Conservation (phyloP, 176 grass and related monocot species). For the Carex cristatella region DNA sequence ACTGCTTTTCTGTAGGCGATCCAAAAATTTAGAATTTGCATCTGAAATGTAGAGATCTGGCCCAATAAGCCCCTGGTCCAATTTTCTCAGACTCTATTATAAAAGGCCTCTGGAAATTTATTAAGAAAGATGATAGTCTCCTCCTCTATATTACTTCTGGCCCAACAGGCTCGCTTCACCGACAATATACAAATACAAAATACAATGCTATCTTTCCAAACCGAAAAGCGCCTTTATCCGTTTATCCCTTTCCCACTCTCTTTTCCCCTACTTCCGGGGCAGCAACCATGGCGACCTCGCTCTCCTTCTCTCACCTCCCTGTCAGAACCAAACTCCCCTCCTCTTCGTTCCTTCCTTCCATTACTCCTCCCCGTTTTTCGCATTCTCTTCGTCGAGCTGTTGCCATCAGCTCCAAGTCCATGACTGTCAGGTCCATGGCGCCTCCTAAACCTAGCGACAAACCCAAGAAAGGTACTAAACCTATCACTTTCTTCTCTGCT, state of each 20-base stretch:
- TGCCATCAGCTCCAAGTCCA: conserved; percentile 25
- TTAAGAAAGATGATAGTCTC: not conserved
- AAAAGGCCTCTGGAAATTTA: not conserved
- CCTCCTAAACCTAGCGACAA: conserved; percentile 73
- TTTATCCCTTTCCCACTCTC: conserved; percentile 14
- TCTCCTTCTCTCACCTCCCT: conserved; percentile 37
- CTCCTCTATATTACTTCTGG: not conserved
- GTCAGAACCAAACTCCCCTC: conserved; percentile 30
- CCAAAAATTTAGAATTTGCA: too few species aligned
- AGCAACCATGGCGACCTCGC: conserved; percentile 64
- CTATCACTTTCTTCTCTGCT: not conserved
- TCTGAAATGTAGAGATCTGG: not conserved
- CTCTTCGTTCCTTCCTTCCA: conserved; percentile 48
- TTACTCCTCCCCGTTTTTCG: conserved; percentile 23
- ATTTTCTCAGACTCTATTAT: not conserved
- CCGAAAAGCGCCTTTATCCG: conserved; percentile 12
- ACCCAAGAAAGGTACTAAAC: conserved; percentile 67
- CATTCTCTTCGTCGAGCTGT: conserved; percentile 24
- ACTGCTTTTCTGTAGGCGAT: too few species aligned
- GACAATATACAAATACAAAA: not conserved
- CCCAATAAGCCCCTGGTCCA: not conserved
- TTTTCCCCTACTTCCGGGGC: conserved; percentile 17
- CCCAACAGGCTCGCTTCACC: not conserved
- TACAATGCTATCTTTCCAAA: not conserved
- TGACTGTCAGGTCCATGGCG: conserved; percentile 79